These are phyloP conservation scores for Wickerhamomyces silvicola DNA, from an alignment of 805 yeast species.

Conservation along the genomic window DNA sequence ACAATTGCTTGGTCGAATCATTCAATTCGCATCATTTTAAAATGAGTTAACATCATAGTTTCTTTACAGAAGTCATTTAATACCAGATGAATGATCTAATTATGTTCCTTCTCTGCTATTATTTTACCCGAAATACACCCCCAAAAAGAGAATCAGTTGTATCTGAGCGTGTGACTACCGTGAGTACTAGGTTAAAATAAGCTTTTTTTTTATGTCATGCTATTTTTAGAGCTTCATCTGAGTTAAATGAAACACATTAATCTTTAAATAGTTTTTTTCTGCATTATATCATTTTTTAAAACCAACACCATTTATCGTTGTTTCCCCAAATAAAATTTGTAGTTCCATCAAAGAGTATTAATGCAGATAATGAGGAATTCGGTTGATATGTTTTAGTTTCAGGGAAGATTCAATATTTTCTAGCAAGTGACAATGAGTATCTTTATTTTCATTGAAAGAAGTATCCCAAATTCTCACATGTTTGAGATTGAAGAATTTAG, in stretches of 20 bases:
- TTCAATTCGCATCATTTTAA: constrained; percentile 7
- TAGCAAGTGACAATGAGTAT: constrained; percentile 3
- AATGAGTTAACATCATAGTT: too few relatives aligned
- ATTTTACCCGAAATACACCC: too few relatives aligned
- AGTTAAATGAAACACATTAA: neutral
- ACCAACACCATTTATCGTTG: constrained; percentile 45
- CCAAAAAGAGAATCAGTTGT: neutral
- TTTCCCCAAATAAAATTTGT: constrained; percentile 31
- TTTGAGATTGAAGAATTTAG: constrained; percentile 20
- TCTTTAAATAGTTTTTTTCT: neutral
- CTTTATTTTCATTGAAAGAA: constrained; percentile 16
- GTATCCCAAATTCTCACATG: constrained; percentile 34
- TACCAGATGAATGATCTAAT: too few relatives aligned
- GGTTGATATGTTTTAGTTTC: constrained; percentile 20
- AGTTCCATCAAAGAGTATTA: constrained; percentile 24
- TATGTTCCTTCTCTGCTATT: too few relatives aligned
- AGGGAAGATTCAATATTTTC: constrained; percentile 5
- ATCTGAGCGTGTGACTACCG: neutral
- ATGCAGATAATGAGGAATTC: constrained; percentile 34
- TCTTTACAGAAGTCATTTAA: too few relatives aligned
- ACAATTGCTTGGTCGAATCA: constrained; percentile 8
- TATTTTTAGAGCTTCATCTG: neutral
- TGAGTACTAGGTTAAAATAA: neutral
- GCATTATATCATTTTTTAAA: constrained; percentile 18
- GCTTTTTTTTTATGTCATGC: neutral